Percentiles rank a stretch among this genome's conserved stretches.
Evolutionary conservation across 257 asterid species (phyloP).

Genomic region (Rubia yunnanensis): DNA sequence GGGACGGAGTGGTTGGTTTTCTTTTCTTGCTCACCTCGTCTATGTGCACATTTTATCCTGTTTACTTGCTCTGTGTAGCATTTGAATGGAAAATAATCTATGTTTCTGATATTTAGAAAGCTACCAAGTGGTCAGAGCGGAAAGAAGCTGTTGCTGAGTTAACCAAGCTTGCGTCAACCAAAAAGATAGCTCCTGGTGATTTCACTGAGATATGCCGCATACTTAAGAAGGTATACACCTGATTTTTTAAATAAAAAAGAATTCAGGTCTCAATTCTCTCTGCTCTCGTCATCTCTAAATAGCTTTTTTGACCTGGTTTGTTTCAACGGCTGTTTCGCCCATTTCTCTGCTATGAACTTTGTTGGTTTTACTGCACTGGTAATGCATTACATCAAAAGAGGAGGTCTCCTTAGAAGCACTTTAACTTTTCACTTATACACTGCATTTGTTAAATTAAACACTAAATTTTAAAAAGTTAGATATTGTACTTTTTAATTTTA

Average conservation of each 20-base stretch:
- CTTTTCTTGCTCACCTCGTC: background rate
- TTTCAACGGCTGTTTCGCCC: background rate
- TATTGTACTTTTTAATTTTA: too few relatives aligned
- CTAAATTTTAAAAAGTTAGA: too few relatives aligned
- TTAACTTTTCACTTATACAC: too few relatives aligned
- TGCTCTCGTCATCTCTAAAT: background rate
- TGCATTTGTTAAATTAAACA: too few relatives aligned
- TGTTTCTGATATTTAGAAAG: slow-evolving; percentile 54
- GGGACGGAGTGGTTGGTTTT: slow-evolving; percentile 94
- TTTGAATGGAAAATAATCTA: slow-evolving; percentile 8
- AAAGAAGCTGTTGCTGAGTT: slow-evolving; percentile 95
- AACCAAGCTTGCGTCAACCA: slow-evolving; percentile 95
- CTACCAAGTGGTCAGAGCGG: slow-evolving; percentile 97
- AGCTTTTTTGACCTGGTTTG: background rate
- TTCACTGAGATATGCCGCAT: slow-evolving; percentile 91
- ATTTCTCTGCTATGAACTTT: too few relatives aligned
- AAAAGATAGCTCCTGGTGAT: slow-evolving; percentile 95
- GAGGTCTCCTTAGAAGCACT: too few relatives aligned
- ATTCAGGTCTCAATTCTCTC: background rate
- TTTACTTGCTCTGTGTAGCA: background rate
- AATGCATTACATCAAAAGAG: too few relatives aligned
- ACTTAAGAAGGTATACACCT: slow-evolving; percentile 65
- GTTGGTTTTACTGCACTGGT: background rate
- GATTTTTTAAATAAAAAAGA: too few relatives aligned
- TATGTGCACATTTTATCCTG: background rate